Conservation (phyloP, 495 filamentous ascomycete species). For the Physcia stellaris region DNA sequence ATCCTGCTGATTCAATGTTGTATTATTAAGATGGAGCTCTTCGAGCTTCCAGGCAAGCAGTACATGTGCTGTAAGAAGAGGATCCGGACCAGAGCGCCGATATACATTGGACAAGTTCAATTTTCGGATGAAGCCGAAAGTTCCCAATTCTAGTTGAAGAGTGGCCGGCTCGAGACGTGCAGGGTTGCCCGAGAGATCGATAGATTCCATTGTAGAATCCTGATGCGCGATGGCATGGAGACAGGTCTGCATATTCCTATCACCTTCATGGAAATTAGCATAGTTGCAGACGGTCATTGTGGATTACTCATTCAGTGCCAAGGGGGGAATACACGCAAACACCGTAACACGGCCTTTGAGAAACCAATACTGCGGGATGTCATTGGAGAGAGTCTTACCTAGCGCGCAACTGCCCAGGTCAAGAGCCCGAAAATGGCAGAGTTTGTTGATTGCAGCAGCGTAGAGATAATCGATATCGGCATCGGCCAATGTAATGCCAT, state of each 20-base stretch:
- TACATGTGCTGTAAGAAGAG: constrained; percentile 52
- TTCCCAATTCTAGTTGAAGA: constrained; percentile 48
- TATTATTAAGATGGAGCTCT: constrained; percentile 54
- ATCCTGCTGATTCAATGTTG: constrained; percentile 43
- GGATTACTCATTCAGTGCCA: constrained; percentile 24
- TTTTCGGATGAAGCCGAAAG: constrained; percentile 55
- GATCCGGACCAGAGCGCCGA: constrained; percentile 45
- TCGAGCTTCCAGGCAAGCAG: constrained; percentile 62
- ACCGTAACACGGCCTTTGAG: neutral
- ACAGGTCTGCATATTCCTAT: constrained; percentile 18
- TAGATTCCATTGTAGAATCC: constrained; percentile 56
- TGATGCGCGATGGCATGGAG: constrained; percentile 38
- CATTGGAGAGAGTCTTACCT: constrained; percentile 37
- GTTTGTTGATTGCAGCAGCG: constrained; percentile 48
- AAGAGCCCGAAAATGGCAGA: constrained; percentile 60
- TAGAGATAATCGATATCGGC: constrained; percentile 63
- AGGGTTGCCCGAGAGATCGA: constrained; percentile 66
- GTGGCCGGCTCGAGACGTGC: constrained; percentile 53
- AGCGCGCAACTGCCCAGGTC: constrained; percentile 70
- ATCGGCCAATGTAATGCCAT: constrained; percentile 71
- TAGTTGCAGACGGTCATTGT: constrained; percentile 37
- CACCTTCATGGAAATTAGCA: constrained; percentile 45
- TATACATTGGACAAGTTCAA: constrained; percentile 58
- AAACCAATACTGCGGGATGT: constrained; percentile 18
- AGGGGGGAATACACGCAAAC: neutral